Evolutionary conservation across 2,329 filamentous ascomycete genomes (phyloP).

Genomic region (Lasiodiplodia theobromae): DNA sequence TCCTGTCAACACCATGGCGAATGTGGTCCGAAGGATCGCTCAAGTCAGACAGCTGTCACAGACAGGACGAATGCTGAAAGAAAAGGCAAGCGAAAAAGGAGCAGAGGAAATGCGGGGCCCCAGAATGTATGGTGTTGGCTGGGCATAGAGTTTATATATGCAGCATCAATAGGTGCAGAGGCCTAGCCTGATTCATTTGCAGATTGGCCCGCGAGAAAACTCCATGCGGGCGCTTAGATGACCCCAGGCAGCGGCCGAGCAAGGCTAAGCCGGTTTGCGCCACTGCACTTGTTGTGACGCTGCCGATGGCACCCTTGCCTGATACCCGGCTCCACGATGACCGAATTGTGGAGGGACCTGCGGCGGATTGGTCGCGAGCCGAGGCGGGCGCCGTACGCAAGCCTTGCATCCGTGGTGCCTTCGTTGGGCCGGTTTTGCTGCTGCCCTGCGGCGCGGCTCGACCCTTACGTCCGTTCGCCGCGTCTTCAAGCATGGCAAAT

Average conservation of each 20-base stretch:
- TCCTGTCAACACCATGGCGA: slow-evolving; percentile 24
- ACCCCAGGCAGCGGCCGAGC: slow-evolving; percentile 6
- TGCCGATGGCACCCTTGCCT: slow-evolving; percentile 22
- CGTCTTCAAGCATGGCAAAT: not conserved
- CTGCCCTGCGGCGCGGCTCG: not conserved
- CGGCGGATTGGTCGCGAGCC: slow-evolving; percentile 2
- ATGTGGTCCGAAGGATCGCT: not conserved
- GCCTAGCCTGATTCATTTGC: slow-evolving; percentile 19
- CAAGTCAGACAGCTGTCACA: not conserved
- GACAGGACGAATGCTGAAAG: not conserved
- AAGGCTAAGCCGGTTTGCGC: slow-evolving; percentile 9
- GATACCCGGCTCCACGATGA: slow-evolving; percentile 22
- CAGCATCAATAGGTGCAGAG: slow-evolving; percentile 1
- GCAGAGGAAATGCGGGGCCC: slow-evolving; percentile 5
- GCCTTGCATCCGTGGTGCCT: slow-evolving; percentile 1
- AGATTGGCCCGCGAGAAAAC: slow-evolving; percentile 9
- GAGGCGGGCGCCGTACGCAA: not conserved
- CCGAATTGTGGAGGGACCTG: slow-evolving; percentile 6
- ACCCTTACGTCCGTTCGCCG: slow-evolving; percentile 9
- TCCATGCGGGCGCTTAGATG: slow-evolving; percentile 20
- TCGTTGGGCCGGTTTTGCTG: not conserved
- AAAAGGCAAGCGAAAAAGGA: not conserved
- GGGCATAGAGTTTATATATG: slow-evolving; percentile 12
- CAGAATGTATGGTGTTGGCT: slow-evolving; percentile 11
- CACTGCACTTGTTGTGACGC: slow-evolving; percentile 4